A percentile compares a stretch with the other conserved stretches of the same genome.
phyloP scores from a whole-genome alignment of 805 yeast genomes.

The Naumovozyma castellii region DNA sequence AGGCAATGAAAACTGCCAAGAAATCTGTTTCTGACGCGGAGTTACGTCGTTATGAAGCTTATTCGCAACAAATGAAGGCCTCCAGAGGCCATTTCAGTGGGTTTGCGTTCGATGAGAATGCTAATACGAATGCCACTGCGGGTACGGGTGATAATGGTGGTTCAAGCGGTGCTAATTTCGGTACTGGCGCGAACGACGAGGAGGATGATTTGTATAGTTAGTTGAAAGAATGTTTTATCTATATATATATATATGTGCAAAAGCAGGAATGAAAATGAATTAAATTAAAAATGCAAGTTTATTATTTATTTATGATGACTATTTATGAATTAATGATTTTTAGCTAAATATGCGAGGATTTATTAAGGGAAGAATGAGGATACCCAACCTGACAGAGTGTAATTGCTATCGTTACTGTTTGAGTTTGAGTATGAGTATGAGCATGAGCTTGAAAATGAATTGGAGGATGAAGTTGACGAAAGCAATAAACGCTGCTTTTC shows the following conservation, averaged over 20 bases:
- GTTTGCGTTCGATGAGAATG: conserved; percentile 65
- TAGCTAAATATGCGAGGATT: too few relatives aligned
- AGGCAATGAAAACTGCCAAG: conserved; percentile 99
- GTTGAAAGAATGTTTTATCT: not conserved
- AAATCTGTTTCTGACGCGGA: conserved; percentile 96
- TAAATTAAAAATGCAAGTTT: too few relatives aligned
- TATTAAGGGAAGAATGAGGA: not conserved
- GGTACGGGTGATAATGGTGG: conserved; percentile 16
- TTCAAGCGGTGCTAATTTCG: conserved; percentile 38
- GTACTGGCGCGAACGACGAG: conserved; percentile 36
- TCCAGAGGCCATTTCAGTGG: conserved; percentile 91
- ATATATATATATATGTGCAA: not conserved
- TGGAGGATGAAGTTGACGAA: too few relatives aligned
- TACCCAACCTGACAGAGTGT: not conserved
- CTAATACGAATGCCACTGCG: conserved; percentile 45
- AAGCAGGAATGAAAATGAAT: not conserved
- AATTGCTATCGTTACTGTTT: not conserved
- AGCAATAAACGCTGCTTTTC: too few relatives aligned
- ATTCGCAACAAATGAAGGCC: conserved; percentile 91
- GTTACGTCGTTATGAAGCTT: conserved; percentile 96
- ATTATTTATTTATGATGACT: too few relatives aligned
- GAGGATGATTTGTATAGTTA: conserved; percentile 60
- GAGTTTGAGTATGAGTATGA: too few relatives aligned
- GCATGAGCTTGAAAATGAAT: too few relatives aligned
- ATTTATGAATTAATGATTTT: too few relatives aligned